A percentile compares a stretch with the other conserved stretches of the same genome.
Conservation (phyloP, 2,329 filamentous ascomycete species). For the Hypoxylon sp. region DNA sequence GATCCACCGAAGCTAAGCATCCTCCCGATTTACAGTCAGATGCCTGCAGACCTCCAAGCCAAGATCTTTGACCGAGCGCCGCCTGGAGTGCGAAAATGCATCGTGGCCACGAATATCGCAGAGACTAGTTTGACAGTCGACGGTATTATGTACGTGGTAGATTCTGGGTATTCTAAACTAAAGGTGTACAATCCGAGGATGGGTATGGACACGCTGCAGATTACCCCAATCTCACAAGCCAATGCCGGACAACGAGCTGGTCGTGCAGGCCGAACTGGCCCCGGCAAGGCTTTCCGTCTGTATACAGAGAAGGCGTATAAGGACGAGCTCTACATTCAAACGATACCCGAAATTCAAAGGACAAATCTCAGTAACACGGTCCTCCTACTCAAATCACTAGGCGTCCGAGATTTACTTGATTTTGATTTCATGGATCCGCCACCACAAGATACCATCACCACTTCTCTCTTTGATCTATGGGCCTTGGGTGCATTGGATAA, state of each 20-base stretch:
- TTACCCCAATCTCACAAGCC: conserved; percentile 97
- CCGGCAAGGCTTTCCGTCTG: conserved; percentile 93
- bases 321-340: conserved; percentile 96
- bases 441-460: conserved; percentile 97
- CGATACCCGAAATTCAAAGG: conserved; percentile 96
- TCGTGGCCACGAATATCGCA: conserved; percentile 98
- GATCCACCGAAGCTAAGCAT: conserved; percentile 96
- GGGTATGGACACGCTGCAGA: conserved; percentile 99
- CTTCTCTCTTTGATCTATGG: conserved; percentile 97
- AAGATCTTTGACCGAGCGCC: conserved; percentile 96
- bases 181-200: conserved; percentile 99
- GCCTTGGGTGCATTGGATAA: conserved; percentile 94
- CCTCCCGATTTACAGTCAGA: conserved; percentile 98
- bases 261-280: conserved; percentile 92
- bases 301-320: conserved; percentile 96
- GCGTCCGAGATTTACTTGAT: conserved; percentile 92
- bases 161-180: conserved; percentile 94
- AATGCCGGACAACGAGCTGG: conserved; percentile 95
- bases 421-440: conserved; percentile 99
- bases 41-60: conserved; percentile 97
- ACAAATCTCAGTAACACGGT: conserved; percentile 97
- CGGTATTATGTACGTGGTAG: conserved; percentile 99
- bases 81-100: conserved; percentile 94
- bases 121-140: conserved; percentile 98
- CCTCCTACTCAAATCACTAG: conserved; percentile 91